Evolutionary conservation across 2,329 filamentous ascomycete genomes (phyloP), one percentile per base, ranked within the genome.

Genomic region (Helotiales sp.): DNA sequence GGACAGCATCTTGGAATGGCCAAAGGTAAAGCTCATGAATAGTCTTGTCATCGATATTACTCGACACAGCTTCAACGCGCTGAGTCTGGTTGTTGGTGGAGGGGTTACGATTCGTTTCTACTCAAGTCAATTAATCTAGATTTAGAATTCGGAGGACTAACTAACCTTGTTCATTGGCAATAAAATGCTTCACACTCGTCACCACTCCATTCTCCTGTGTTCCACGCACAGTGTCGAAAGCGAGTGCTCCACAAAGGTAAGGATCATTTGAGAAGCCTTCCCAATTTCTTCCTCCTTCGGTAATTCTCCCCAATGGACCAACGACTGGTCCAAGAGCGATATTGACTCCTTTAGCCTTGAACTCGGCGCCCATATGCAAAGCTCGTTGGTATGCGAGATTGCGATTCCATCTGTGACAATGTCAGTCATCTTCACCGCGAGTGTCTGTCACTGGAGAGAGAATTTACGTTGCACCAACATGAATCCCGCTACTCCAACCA

Each of bases 1-100:
- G 83, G n/a, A 96, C 79, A 10, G 85, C 88, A 64, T 95, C 88
- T 7, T 85, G 87, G 71, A 96, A 96, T 0, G 91, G 91, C 90
- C 91, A 96, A 0, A 87, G 80, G 67, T 96, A 96, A 1, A 96
- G 75, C 72, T 91, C 89, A 67, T 91, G 88, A 62, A 90, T 69
- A 0, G 87, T 86, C 33, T 88, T 81, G 66, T 91, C 89, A 58
- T 91, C 89, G 33, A 96, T 85, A 67, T 95, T 93, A 57, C 85
- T 84, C 3, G 86, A 91, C 2, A 63, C 22, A 10, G 64, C 27
- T 7, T 62, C 49, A 5, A 62, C 59, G 2, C 9, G n/a, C 27
- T 53, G 49, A 12, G 31, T 42, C 22, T 57, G 49, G 8, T 31
- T 49, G 22, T 61, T 29, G 90, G 76, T 7, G 74, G 67, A 87